Conservation (phyloP, 2,329 filamentous ascomycete species). For the Didymosphaeria variabile region DNA sequence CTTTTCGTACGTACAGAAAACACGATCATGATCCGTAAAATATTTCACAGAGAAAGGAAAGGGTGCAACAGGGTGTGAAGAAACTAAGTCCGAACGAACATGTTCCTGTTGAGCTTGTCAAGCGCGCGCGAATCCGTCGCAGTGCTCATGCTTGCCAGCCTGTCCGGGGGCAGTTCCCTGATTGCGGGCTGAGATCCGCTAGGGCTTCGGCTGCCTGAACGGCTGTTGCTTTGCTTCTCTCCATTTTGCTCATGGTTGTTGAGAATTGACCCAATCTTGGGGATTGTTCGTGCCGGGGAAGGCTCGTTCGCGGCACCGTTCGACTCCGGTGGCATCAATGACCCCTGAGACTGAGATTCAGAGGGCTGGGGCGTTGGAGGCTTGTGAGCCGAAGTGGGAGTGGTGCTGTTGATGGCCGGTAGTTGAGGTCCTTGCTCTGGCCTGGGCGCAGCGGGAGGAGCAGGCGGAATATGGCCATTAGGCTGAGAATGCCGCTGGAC, state of each 20-base stretch:
- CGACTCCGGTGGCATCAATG: constrained; percentile 51
- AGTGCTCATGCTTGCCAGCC: constrained; percentile 44
- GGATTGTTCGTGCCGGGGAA: constrained; percentile 56
- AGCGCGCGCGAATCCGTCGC: constrained; percentile 42
- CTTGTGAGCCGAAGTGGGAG: constrained; percentile 35
- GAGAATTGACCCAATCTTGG: constrained; percentile 49
- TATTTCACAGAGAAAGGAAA: background rate
- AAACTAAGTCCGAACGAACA: constrained; percentile 40
- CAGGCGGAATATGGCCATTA: constrained; percentile 27
- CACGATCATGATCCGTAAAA: background rate
- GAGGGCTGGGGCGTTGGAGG: constrained; percentile 41
- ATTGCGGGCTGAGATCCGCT: constrained; percentile 41
- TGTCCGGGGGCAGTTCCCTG: constrained; percentile 43
- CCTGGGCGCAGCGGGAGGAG: constrained; percentile 29
- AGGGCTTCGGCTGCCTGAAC: constrained; percentile 55
- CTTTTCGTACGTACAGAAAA: constrained; percentile 14
- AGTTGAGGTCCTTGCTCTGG: constrained; percentile 48
- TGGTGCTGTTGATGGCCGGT: constrained; percentile 44
- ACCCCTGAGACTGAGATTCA: constrained; percentile 55
- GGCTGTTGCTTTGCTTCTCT: constrained; percentile 46
- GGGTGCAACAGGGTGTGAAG: background rate
- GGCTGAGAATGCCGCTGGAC: constrained; percentile 56
- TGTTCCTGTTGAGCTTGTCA: constrained; percentile 44
- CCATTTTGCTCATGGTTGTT: constrained; percentile 40
- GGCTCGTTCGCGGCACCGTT: constrained; percentile 32